Base-by-base conservation (phyloP, 2,329 filamentous ascomycete genomes). In the Pezicula neosporulosa region DNA sequence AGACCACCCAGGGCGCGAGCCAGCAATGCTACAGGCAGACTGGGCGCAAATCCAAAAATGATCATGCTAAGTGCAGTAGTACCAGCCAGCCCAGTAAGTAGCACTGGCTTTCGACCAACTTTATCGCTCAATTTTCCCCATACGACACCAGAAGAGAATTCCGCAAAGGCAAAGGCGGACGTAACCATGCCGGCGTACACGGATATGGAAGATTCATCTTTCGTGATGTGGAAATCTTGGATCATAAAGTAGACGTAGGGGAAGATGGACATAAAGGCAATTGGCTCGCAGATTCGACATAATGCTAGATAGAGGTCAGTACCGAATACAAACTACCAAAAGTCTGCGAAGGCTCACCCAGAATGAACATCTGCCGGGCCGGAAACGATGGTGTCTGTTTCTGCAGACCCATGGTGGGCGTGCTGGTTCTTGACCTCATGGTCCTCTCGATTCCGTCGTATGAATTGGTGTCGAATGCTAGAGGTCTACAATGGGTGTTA, bases 241-340 rank as follows among this genome's bases (percentile, higher is more conserved):
- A 97, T 87, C 94, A 99, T 97, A 76, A 89, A 93, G 75, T 96
- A 97, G 62, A 96, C 91, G 71, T 97, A 99, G 1, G 94, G 94
- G 68, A 99, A 97, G 62, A 97, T 97, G 49, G 92, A 97, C 90
- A 97, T 97, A 78, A 99, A 97, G 6, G 94, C 94, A 70, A 99
- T 97, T 48, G 94, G 94, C 69, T 99, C 94, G 77, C 91, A 97
- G 75, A 99, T 93, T 66, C 94, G 87, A 73, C 92, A 96, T 65
- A 96, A 79, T 43, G 91, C 92, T 95, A 57, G 18, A 41, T 24
- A 42, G 15, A 7, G 48, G 46, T 37, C 18, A 16, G 10, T 27
- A 16, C 27, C 6, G 9, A 15, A 18, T 15, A 28, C 13, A 15
- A n/a, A 24, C 18, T 15, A 10, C 9, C 3, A 12, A 12, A 28